Base-by-base conservation (phyloP, 345 rosid genomes). In the Populus euphratica region DNA sequence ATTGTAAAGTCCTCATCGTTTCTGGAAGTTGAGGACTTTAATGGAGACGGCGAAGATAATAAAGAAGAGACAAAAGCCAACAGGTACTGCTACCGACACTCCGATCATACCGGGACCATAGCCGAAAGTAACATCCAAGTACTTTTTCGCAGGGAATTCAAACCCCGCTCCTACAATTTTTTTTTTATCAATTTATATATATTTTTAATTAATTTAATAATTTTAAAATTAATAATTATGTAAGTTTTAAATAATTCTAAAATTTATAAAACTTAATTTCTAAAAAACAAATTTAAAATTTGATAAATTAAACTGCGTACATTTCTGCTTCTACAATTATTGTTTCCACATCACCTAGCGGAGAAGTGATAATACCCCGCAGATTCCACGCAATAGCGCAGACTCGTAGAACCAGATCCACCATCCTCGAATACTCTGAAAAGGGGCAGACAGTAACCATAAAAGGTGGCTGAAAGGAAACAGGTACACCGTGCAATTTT, bases 391-490 rank as follows among this genome's bases (percentile, higher is more conserved):
- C 90, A 76, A 91, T 83, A 35, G 97, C 98, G 81, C 90, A 84
- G 36, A 95, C 88, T 91, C 87, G 81, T 91, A 90, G 87, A 93
- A 93, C 97, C 99, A 95, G 54, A 95, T 79, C 99, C 98, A 93
- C 99, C 98, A 95, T 79, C 83, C 92, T 0, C 97, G 98, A 66
- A 95, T 91, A 67, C 64, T 81, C 98, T 94, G 86, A 74, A 79
- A 76, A 11, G 11, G 47, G 36, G 73, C 2, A 68, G 21, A 18
- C 23, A 21, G 65, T 3, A 23, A 43, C 31, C 50, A 27, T 31
- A 1, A 39, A 23, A 8, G 43, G 12, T 31, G 5, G 39, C 69
- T 35, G 3, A 67, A 31, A 6, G 52, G 36, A 71, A 35, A 61
- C 12, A 35, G 41, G 2, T 8, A 66, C n/a, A 14, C 17, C 50